Evolutionary conservation across 306 rosid genomes (phyloP), one percentile per base, ranked within the genome.

Genomic region (Inga oerstediana): DNA sequence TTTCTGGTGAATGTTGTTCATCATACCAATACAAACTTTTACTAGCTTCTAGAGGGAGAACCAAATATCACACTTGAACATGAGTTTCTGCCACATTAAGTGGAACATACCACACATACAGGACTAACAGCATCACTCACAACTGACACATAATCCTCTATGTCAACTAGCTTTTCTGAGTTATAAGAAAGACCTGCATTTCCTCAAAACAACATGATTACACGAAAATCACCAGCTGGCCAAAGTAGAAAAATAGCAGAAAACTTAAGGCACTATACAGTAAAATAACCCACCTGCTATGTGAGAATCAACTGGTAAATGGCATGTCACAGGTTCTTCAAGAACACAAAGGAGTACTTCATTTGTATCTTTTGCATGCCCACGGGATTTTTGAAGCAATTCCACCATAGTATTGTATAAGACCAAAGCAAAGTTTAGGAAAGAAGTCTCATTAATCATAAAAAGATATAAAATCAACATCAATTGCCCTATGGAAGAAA

Each of bases 151-250:
- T 70, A 80, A 39, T 72, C 61, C 52, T 83, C 68, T 70, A 86
- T 76, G 24, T 83, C 79, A 72, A 85, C 90, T 80, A 79, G 56
- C 82, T 75, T 87, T 72, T 87, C 71, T 43, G 82, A 75, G 45
- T 69, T 48, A 64, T 75, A 64, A 45, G 90, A 87, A 19, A 87
- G 81, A n/a, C 90, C 86, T 84, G 78, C 82, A 77, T 59, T 32
- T 32, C 34, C 35, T 73, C 44, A 52, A 46, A 74, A 17, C 41
- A 59, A 66, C 68, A 81, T 15, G 80, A 64, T 45, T 56, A 45
- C 14, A 54, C 69, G 32, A 45, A 45, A 45, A 45, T 48, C 41
- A 70, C 27, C 74, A 74, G 0, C 24, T 13, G 13, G 3, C 52
- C 39, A 61, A 72, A 43, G 61, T 45, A 59, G 67, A 68, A 82